These are phyloP conservation scores for Cairneyella variabilis DNA, from an alignment of 495 filamentous ascomycete genomes.

Conservation along the genomic window DNA sequence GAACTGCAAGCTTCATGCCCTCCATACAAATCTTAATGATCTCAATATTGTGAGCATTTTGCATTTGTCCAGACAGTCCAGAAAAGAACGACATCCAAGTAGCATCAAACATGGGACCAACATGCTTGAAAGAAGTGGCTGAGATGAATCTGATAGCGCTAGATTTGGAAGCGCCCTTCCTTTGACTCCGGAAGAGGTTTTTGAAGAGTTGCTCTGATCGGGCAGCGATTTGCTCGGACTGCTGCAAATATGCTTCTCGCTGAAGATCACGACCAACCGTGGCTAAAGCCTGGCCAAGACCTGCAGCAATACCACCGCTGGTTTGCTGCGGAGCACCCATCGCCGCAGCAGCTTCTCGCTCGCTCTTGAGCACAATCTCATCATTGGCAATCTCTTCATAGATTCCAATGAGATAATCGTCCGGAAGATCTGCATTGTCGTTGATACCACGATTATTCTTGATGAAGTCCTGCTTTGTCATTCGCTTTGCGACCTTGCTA, in stretches of 20 bases:
- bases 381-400: constrained; percentile 88
- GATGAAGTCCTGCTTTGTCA: constrained; percentile 96
- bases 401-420: constrained; percentile 86
- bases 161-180: constrained; percentile 65
- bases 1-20: constrained; percentile 87
- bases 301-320: constrained; percentile 72
- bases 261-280: constrained; percentile 89
- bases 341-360: constrained; percentile 81
- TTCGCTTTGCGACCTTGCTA: constrained; percentile 75
- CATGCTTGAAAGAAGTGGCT: constrained; percentile 88
- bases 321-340: constrained; percentile 57
- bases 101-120: constrained; percentile 98
- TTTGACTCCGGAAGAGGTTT: constrained; percentile 80
- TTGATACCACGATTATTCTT: constrained; percentile 99
- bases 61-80: constrained; percentile 83
- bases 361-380: constrained; percentile 92
- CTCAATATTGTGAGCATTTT: constrained; percentile 86
- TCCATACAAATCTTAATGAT: constrained; percentile 90
- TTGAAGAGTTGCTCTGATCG: constrained; percentile 77
- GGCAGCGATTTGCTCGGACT: constrained; percentile 81
- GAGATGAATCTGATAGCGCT: constrained; percentile 77
- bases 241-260: constrained; percentile 87
- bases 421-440: constrained; percentile 87
- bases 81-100: constrained; percentile 99
- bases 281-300: constrained; percentile 83